Evolutionary conservation across 2,329 filamentous ascomycete genomes (phyloP), one percentile per base, ranked within the genome.

Genomic region (Ascochyta pisi): DNA sequence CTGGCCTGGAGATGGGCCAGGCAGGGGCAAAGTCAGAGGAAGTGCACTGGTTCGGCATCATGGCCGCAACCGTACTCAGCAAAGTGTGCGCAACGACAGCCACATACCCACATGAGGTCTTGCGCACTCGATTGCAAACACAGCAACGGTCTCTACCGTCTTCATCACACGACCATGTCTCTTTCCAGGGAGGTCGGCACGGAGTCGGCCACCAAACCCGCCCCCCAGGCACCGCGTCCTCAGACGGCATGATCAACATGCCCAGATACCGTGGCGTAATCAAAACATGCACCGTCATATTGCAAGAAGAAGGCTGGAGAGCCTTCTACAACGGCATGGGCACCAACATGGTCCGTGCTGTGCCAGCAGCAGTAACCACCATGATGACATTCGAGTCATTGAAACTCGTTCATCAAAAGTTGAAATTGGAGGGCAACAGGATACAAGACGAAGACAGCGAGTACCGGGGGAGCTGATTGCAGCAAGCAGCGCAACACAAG

Each of bases 241-340:
- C 84, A 6, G 83, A 86, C 64, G 75, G 86, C 65, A 83, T 87
- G 82, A 78, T 78, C 50, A 82, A 83, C 40, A 44, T 78, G 34
- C 76, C 76, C 9, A 77, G 81, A 56, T 98, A 99, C 74, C 84
- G 81, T 62, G 95, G 95, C 40, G 85, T 97, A 31, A 76, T 93
- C 40, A 87, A 84, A 71, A 97, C 94, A 0, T 94, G 89, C 75
- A 86, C 87, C 60, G 93, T 88, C 3, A 98, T 99, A 58, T 79
- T 97, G 34, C 81, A 81, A 31, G 95, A 99, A 76, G 95, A 99
- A 76, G 95, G 95, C 6, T 97, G 94, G 93, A 84, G 90, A 60
- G 94, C 94, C 3, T 98, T 99, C 69, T 99, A 99, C 74, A 94
- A 93, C 23, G 95, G 95, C 33, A 92, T 99, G 82, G 95, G 95